A percentile compares a stretch with the other conserved stretches of the same genome.
These are phyloP conservation scores for Colletotrichum acutatum DNA, from an alignment of 2,329 filamentous ascomycete genomes.

Conservation along the genomic window DNA sequence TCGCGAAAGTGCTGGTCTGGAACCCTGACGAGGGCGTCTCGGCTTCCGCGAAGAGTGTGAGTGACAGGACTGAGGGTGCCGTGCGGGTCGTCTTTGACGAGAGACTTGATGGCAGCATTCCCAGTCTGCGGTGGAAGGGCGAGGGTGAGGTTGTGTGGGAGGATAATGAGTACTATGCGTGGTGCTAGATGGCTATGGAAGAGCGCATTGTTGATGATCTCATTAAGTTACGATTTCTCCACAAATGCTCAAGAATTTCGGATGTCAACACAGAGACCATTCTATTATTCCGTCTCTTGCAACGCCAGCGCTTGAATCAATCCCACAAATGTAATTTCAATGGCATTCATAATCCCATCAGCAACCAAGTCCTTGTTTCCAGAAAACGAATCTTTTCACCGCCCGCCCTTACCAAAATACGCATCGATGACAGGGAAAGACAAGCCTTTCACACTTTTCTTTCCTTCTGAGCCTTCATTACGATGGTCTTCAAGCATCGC, in stretches of 20 bases:
- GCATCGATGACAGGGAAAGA: constrained; percentile 35
- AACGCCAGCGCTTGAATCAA: constrained; percentile 35
- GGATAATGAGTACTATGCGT: constrained; percentile 44
- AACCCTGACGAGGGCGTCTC: constrained; percentile 46
- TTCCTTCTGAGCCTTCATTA: constrained; percentile 34
- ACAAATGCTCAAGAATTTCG: background rate
- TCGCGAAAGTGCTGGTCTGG: constrained; percentile 49
- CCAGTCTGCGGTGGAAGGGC: constrained; percentile 49
- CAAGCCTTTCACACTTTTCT: constrained; percentile 27
- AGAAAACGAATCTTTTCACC: constrained; percentile 39
- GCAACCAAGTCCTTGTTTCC: constrained; percentile 35
- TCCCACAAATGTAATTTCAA: constrained; percentile 38
- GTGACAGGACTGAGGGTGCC: constrained; percentile 50
- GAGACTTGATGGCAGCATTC: constrained; percentile 44
- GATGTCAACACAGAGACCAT: background rate
- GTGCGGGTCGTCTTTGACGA: constrained; percentile 44
- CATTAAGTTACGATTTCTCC: background rate
- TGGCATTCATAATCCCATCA: constrained; percentile 37
- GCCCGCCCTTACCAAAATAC: constrained; percentile 38
- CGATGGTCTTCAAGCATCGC: constrained; percentile 36
- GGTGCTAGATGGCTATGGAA: constrained; percentile 28
- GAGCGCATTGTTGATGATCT: background rate
- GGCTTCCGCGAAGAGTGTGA: constrained; percentile 43
- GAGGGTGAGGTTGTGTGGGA: constrained; percentile 45
- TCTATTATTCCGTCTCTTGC: background rate